Evolutionary conservation across 768 basidiomycete genomes (phyloP), one percentile per base, ranked within the genome.

Genomic region (Suillus fuscotomentosus): DNA sequence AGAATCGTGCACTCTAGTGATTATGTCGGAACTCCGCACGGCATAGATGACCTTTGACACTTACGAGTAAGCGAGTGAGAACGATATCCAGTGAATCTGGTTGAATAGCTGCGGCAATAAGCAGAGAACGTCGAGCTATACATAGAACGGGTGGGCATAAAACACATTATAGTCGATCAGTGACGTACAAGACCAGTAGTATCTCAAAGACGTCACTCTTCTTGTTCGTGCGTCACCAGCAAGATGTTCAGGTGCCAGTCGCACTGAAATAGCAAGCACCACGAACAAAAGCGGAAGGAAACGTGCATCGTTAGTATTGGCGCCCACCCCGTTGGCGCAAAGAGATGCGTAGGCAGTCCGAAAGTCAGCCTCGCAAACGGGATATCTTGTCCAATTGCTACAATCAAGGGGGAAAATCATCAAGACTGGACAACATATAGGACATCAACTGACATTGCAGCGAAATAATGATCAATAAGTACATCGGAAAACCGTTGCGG

Each of bases 341-440:
- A 93, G 79, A 5, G 90, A 87, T 22, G 82, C 76, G 71, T 91
- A 94, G 0, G 90, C 83, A 36, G 82, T 70, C 47, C 94, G 85
- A 72, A 97, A 96, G 66, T 92, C 89, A 59, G 82, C 82, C 69
- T 96, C 95, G 36, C 91, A 92, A 17, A 97, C 83, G 57, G 95
- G 95, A 77, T 97, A 97, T 48, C 95, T 87, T 24, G 94, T 94
- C 88, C 93, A 95, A 71, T 97, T 97, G 73, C 95, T 94, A 70
- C 64, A 57, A 36, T 75, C 15, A 36, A 31, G 38, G 50, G 42
- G 60, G 48, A 54, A 24, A 60, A 53, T 57, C 34, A 22, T 65
- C 38, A 41, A 60, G 27, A 38, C 38, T 65, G 43, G 59, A 36
- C 56, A 64, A 34, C 27, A 47, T 48, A 60, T 48, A 38, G 34